phyloP scores from a whole-genome alignment of 768 basidiomycete species.

The Mycena galericulata region DNA sequence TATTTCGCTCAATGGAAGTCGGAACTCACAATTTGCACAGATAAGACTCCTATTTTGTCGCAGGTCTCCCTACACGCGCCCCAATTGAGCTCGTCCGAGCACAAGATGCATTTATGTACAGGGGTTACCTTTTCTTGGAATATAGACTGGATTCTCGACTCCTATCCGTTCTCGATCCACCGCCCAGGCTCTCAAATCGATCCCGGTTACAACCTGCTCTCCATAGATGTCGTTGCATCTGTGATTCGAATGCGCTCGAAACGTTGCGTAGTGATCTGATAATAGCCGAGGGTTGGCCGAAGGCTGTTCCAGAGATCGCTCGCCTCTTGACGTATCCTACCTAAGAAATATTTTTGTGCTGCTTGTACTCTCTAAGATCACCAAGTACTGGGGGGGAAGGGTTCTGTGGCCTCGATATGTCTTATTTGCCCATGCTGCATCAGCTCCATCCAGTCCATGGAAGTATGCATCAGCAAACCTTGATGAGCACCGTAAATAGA shows the following conservation, averaged over 20 bases:
- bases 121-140: slow-evolving; percentile 3
- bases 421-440: no score
- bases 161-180: slow-evolving; percentile 20
- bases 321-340: no score
- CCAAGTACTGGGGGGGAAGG: no score
- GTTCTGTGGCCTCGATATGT: no score
- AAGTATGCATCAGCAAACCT: no score
- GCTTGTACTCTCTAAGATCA: no score
- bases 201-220: slow-evolving; percentile 14
- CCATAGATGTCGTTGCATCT: slow-evolving; percentile 2
- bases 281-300: no score
- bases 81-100: neutral
- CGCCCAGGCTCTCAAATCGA: neutral
- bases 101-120: neutral
- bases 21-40: neutral
- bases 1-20: neutral
- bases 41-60: neutral
- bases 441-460: no score
- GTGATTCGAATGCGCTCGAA: slow-evolving; percentile 1
- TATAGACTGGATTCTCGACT: slow-evolving; percentile 7
- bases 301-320: no score
- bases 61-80: neutral
- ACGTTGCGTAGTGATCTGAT: no score
- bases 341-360: no score
- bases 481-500: no score